Evolutionary conservation across 2,329 filamentous ascomycete genomes (phyloP).

Genomic region (Scedosporium dehoogii): DNA sequence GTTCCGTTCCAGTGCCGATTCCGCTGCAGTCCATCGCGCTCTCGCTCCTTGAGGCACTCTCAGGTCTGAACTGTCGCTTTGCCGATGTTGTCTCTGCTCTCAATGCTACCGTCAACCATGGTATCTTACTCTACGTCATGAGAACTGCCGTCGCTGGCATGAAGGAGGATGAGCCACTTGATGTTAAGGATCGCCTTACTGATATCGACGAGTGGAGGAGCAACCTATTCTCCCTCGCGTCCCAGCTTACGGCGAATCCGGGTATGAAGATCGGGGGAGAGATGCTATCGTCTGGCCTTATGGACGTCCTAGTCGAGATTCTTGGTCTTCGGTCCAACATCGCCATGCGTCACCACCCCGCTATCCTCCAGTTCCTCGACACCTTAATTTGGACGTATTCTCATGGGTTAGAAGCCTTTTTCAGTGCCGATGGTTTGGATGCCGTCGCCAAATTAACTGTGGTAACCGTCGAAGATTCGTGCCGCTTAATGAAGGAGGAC

Average conservation of each 20-base stretch:
- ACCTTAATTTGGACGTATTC: constrained; percentile 77
- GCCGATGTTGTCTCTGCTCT: constrained; percentile 82
- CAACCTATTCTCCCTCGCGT: constrained; percentile 76
- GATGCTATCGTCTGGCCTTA: constrained; percentile 78
- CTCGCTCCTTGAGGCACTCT: constrained; percentile 73
- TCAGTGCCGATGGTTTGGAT: constrained; percentile 74
- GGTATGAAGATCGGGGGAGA: constrained; percentile 63
- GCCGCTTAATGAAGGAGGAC: constrained; percentile 55
- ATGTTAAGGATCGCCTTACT: constrained; percentile 50
- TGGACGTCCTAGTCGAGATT: constrained; percentile 84
- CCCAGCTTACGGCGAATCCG: constrained; percentile 44
- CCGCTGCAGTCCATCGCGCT: constrained; percentile 77
- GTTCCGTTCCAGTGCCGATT: constrained; percentile 56
- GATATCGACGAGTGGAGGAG: constrained; percentile 82
- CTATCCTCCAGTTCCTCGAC: constrained; percentile 79
- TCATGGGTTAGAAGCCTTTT: constrained; percentile 75
- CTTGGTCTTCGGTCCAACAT: constrained; percentile 72
- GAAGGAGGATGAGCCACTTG: constrained; percentile 41
- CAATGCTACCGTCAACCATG: constrained; percentile 92
- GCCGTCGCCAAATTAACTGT: constrained; percentile 82
- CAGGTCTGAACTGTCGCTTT: constrained; percentile 65
- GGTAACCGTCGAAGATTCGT: constrained; percentile 63
- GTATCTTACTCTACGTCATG: constrained; percentile 85
- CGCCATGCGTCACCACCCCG: constrained; percentile 74
- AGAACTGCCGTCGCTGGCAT: constrained; percentile 84